A percentile compares a stretch with the other conserved stretches of the same genome.
Evolutionary conservation across 2,329 filamentous ascomycete species (phyloP).

Genomic region (Albifimbria verrucaria): DNA sequence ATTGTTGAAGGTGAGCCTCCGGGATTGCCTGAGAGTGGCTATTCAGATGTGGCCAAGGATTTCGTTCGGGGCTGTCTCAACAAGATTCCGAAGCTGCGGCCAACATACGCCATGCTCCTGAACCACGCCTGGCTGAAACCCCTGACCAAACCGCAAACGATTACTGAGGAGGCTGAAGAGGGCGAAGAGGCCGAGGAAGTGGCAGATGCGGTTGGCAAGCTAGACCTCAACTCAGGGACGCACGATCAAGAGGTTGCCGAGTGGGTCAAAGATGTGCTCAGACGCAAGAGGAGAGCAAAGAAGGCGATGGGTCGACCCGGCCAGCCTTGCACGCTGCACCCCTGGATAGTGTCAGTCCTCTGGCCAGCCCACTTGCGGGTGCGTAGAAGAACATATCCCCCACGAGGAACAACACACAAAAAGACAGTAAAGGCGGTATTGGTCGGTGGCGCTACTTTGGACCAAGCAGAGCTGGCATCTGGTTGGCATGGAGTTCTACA

Average conservation of each 20-base stretch:
- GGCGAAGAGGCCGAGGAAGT: slow-evolving; percentile 44
- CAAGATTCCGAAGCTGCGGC: slow-evolving; percentile 87
- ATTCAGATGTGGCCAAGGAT: slow-evolving; percentile 74
- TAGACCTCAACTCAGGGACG: slow-evolving; percentile 36
- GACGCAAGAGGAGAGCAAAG: slow-evolving; percentile 48
- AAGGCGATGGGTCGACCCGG: slow-evolving; percentile 50
- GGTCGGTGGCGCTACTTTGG: slow-evolving; percentile 3
- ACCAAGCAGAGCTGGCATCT: slow-evolving; percentile 25
- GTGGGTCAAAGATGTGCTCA: slow-evolving; percentile 76
- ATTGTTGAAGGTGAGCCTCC: slow-evolving; percentile 98
- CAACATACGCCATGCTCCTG: slow-evolving; percentile 87
- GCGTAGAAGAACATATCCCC: neutral
- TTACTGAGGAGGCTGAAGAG: slow-evolving; percentile 67
- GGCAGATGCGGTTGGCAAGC: slow-evolving; percentile 40
- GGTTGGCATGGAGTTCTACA: slow-evolving; percentile 14
- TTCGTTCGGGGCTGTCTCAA: slow-evolving; percentile 90
- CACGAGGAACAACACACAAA: neutral
- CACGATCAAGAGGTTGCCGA: slow-evolving; percentile 79
- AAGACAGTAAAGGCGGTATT: neutral
- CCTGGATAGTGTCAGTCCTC: slow-evolving; percentile 66
- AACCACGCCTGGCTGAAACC: slow-evolving; percentile 83
- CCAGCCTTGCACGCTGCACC: slow-evolving; percentile 88
- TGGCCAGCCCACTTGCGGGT: slow-evolving; percentile 35
- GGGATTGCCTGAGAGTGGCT: slow-evolving; percentile 73
- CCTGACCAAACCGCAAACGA: slow-evolving; percentile 72